A percentile compares a stretch with the other conserved stretches of the same genome.
Conservation (phyloP, 305 asterid species). For the Fraxinus xanthoxyloides region DNA sequence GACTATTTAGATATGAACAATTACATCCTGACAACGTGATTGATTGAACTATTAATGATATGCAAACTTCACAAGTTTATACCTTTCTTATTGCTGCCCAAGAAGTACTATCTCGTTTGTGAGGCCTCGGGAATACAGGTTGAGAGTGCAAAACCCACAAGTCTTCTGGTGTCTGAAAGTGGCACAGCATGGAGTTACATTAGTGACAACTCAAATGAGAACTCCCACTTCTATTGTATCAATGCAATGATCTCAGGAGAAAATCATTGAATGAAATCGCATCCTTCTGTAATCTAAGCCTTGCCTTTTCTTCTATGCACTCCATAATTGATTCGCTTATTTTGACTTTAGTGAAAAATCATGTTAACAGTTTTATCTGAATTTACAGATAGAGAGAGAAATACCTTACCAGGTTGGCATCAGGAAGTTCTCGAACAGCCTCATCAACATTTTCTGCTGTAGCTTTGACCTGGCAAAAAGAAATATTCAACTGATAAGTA, state of each 20-base stretch:
- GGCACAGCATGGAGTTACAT: conserved; percentile 22
- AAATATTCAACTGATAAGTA: conserved; percentile 13
- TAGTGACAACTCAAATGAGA: conserved; percentile 24
- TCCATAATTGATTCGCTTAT: conserved; percentile 1
- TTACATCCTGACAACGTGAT: background rate
- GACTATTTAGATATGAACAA: conserved; percentile 1
- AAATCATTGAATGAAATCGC: conserved; percentile 10
- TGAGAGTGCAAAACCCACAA: conserved; percentile 91
- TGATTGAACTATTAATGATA: background rate
- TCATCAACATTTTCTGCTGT: conserved; percentile 92
- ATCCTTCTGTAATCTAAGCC: conserved; percentile 5
- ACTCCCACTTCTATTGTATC: conserved; percentile 17
- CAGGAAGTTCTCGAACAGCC: conserved; percentile 98
- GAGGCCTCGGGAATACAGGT: conserved; percentile 89
- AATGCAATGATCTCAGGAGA: conserved; percentile 15
- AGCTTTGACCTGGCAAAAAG: conserved; percentile 77
- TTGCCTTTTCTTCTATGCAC: conserved; percentile 2
- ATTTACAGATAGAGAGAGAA: conserved; percentile 50
- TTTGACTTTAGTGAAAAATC: conserved; percentile 10
- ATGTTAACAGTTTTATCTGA: background rate
- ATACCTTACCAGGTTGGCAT: conserved; percentile 99
- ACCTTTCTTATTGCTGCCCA: conserved; percentile 95
- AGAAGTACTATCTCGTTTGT: conserved; percentile 56
- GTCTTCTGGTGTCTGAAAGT: conserved; percentile 88
- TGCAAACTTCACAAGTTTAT: conserved; percentile 8